These are phyloP conservation scores for Fusarium dimerum DNA, from an alignment of 2,329 filamentous ascomycete genomes.

Conservation along the genomic window DNA sequence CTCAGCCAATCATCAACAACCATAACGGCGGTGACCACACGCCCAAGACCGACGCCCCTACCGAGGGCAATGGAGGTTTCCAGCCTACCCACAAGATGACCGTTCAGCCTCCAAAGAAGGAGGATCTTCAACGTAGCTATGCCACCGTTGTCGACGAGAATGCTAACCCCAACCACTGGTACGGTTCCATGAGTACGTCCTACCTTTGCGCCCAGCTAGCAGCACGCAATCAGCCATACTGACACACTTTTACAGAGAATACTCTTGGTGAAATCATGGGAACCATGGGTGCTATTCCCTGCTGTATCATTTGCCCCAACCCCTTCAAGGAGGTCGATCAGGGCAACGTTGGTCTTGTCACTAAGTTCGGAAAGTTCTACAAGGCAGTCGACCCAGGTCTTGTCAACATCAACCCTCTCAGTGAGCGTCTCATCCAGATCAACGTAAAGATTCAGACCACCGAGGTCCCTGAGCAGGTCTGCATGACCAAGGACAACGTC, in stretches of 20 bases:
- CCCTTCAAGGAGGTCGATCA: slow-evolving; percentile 91
- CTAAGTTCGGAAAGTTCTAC: slow-evolving; percentile 93
- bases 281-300: slow-evolving; percentile 81
- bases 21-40: slow-evolving; percentile 28
- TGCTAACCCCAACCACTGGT: slow-evolving; percentile 79
- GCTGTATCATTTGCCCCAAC: slow-evolving; percentile 91
- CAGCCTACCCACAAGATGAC: slow-evolving; percentile 57
- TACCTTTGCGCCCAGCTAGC: background rate
- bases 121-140: slow-evolving; percentile 84
- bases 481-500: slow-evolving; percentile 99
- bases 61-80: slow-evolving; percentile 43
- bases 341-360: slow-evolving; percentile 93
- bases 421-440: slow-evolving; percentile 84
- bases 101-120: slow-evolving; percentile 77
- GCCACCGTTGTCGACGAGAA: slow-evolving; percentile 66
- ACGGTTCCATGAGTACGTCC: slow-evolving; percentile 76
- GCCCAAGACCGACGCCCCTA: slow-evolving; percentile 23
- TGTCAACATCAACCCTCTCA: slow-evolving; percentile 95
- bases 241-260: slow-evolving; percentile 57
- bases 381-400: slow-evolving; percentile 95
- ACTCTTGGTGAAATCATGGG: slow-evolving; percentile 73
- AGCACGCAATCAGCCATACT: background rate
- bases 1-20: slow-evolving; percentile 27
- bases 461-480: slow-evolving; percentile 92
- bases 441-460: slow-evolving; percentile 99